These are phyloP conservation scores for Cladosporium sp. DNA, from an alignment of 2,329 filamentous ascomycete genomes.

Conservation along the genomic window DNA sequence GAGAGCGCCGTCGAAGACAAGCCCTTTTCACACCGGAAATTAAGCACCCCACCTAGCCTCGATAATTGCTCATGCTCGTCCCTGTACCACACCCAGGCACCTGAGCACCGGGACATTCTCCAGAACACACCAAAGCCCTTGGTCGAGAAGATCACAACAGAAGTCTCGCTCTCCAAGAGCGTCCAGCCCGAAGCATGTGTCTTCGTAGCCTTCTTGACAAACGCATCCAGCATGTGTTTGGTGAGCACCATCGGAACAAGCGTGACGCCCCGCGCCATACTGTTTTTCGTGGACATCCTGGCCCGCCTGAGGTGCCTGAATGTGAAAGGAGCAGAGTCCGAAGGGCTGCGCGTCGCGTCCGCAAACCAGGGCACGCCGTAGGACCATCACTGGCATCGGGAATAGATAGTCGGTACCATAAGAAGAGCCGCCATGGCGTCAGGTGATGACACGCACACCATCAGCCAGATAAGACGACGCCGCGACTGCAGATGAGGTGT, in stretches of 20 bases:
- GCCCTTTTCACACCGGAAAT: neutral
- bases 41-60: neutral
- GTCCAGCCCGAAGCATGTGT: no score
- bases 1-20: neutral
- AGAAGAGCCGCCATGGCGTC: conserved; percentile 2
- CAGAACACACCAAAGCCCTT: no score
- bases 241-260: no score
- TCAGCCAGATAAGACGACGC: neutral
- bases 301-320: no score
- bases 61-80: neutral
- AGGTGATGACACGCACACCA: conserved; percentile 5
- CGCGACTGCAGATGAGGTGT: neutral
- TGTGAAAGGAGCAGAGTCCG: neutral
- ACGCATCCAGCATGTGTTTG: no score
- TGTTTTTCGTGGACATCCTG: no score
- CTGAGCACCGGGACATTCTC: no score
- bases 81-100: no score
- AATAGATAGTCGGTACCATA: neutral
- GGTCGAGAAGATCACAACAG: no score
- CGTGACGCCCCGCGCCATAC: no score
- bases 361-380: neutral
- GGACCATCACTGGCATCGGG: neutral
- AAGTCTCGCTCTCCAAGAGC: no score
- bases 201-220: no score
- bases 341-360: neutral